A percentile compares a stretch with the other conserved stretches of the same genome.
phyloP scores from a whole-genome alignment of 2,329 filamentous ascomycete genomes.

The Paecilomyces fulvus region DNA sequence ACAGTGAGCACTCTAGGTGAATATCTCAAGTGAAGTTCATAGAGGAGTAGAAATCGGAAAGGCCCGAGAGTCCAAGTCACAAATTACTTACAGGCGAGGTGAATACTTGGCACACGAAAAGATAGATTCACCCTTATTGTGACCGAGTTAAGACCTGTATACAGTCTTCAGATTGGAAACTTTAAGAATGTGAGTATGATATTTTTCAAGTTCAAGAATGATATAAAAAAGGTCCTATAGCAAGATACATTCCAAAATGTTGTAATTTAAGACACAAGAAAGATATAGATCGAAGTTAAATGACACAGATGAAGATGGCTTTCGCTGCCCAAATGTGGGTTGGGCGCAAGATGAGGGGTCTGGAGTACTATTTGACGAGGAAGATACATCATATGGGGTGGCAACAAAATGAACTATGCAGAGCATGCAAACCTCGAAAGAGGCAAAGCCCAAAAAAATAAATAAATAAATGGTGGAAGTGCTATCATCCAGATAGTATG shows the following conservation, averaged over 20 bases:
- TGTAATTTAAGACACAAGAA: slow-evolving; percentile 2
- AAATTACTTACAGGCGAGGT: not conserved
- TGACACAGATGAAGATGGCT: not conserved
- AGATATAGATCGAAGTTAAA: not conserved
- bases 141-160: not conserved
- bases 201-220: too few species aligned
- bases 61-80: not conserved
- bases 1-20: not conserved
- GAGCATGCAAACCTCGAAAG: not conserved
- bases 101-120: not conserved
- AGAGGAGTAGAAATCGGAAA: not conserved
- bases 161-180: too few species aligned
- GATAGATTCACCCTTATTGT: not conserved
- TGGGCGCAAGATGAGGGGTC: slow-evolving; percentile 8
- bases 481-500: not conserved
- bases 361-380: slow-evolving; percentile 10
- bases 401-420: not conserved
- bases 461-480: not conserved
- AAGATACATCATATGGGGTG: slow-evolving; percentile 13
- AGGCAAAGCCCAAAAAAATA: too few species aligned
- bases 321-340: slow-evolving; percentile 3
- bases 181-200: too few species aligned
- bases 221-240: too few species aligned
- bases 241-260: not conserved
- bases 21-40: not conserved